phyloP scores from a whole-genome alignment of 2,329 filamentous ascomycete genomes.

The Alternaria sp. region DNA sequence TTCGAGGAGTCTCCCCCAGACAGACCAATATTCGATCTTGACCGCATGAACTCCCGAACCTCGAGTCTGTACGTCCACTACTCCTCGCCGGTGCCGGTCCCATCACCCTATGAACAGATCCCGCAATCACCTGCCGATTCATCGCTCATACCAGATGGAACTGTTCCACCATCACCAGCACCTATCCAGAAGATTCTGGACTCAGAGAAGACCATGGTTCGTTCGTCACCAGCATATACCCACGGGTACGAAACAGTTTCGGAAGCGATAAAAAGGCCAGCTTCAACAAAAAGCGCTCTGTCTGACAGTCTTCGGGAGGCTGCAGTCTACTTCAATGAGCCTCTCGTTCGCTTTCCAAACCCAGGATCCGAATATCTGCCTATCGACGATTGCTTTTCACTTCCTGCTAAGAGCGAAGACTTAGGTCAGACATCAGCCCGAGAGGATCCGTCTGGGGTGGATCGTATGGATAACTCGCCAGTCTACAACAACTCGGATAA shows the following conservation, averaged over 20 bases:
- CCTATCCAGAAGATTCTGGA: conserved; percentile 33
- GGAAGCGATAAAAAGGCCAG: conserved; percentile 21
- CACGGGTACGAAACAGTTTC: background rate
- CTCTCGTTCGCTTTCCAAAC: background rate
- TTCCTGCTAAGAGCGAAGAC: background rate
- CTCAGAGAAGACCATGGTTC: conserved; percentile 15
- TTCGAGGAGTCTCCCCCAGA: conserved; percentile 35
- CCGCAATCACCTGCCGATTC: background rate
- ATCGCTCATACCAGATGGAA: conserved; percentile 26
- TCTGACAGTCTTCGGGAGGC: conserved; percentile 16
- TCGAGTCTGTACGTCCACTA: conserved; percentile 30
- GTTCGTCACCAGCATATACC: conserved; percentile 2
- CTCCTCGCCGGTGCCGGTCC: conserved; percentile 41
- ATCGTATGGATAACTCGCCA: background rate
- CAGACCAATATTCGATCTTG: conserved; percentile 33
- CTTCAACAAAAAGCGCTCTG: conserved; percentile 33
- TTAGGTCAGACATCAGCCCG: background rate
- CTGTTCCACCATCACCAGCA: conserved; percentile 36
- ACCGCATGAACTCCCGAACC: conserved; percentile 13
- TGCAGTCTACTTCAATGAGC: background rate
- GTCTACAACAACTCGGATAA: background rate
- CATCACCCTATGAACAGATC: conserved; percentile 15
- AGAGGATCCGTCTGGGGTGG: background rate
- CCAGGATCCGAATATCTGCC: background rate
- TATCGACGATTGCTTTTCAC: background rate